A percentile compares a stretch with the other conserved stretches of the same genome.
These are phyloP conservation scores for Nicotiana tabacum DNA, from an alignment of 257 asterid genomes.

Conservation along the genomic window DNA sequence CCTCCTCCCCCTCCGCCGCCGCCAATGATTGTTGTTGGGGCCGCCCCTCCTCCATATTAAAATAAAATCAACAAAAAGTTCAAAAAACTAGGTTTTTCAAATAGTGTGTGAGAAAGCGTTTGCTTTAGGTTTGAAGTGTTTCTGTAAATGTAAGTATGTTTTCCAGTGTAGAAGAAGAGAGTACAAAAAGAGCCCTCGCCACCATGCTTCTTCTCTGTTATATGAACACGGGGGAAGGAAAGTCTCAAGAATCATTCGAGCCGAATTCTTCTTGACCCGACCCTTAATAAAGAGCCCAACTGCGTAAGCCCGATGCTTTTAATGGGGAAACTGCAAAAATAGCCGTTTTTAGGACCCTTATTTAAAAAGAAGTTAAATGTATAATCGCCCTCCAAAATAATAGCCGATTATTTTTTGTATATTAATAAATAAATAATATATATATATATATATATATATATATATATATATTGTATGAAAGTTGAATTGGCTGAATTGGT, in stretches of 20 bases:
- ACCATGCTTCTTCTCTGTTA: neutral
- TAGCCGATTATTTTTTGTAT: too few relatives aligned
- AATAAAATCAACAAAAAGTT: neutral
- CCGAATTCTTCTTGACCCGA: neutral
- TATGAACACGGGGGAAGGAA: neutral
- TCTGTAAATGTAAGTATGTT: neutral
- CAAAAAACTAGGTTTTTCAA: neutral
- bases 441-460: too few relatives aligned
- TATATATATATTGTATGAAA: too few relatives aligned
- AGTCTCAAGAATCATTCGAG: neutral
- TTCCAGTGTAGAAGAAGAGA: neutral
- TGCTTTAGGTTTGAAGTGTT: neutral
- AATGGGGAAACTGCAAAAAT: too few relatives aligned
- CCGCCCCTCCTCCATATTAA: neutral
- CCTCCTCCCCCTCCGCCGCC: slow-evolving; percentile 3
- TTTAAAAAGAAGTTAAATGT: too few relatives aligned
- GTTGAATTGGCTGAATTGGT: too few relatives aligned
- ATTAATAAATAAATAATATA: too few relatives aligned
- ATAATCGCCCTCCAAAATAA: too few relatives aligned
- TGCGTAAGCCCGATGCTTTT: neutral
- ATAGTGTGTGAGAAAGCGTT: neutral
- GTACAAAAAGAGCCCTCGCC: neutral
- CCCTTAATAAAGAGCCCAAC: neutral
- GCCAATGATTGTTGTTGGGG: slow-evolving; percentile 7
- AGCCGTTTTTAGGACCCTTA: too few relatives aligned